Evolutionary conservation across 768 basidiomycete genomes (phyloP), one percentile per base, ranked within the genome.

Genomic region (Leccinum longicurvipes): DNA sequence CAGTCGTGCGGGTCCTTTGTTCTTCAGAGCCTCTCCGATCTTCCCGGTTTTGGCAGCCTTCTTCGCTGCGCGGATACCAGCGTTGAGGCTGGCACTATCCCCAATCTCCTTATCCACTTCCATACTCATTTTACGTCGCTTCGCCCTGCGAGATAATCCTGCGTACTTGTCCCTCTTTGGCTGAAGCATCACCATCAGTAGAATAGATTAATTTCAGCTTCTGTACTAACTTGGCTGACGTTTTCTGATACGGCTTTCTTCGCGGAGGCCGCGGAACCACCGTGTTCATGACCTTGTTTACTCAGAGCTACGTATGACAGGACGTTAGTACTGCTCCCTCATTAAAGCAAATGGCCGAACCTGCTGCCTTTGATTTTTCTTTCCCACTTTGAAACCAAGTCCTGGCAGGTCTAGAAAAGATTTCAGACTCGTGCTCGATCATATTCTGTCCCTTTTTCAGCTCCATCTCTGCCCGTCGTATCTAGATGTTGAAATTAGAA

Each of bases 351-450:
- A 36, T 11, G 2, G 19, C 48, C 61, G 41, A 59, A 96, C 94
- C 87, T 83, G 87, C 83, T 5, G 93, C 81, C 57, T 81, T 83
- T 59, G 78, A 72, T 75, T 90, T 98, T 64, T 97, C 93, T 70
- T 87, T 89, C 54, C 79, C 77, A 9, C 80, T 84, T 74, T 98
- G 97, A 80, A 99, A 99, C 97, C 97, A 99, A n/a, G 94, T 98
- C 63, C 96, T 82, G 17, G 93, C 93, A 6, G 97, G 97, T 55
- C 95, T 79, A 21, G 91, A 87, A 70, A 85, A 91, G 62, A 99
- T 99, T 74, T 98, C 96, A 11, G 79, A 83, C 71, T 91, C 82
- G 60, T 98, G 93, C 68, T 97, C 89, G 48, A 98, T 83, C 80
- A 98, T 85, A 70, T 99, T 99, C 73, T 96, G 83, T 21, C 94